Evolutionary conservation across 2,329 filamentous ascomycete species (phyloP), one percentile per base, ranked within the genome.

Genomic region (Blastomyces gilchristii): DNA sequence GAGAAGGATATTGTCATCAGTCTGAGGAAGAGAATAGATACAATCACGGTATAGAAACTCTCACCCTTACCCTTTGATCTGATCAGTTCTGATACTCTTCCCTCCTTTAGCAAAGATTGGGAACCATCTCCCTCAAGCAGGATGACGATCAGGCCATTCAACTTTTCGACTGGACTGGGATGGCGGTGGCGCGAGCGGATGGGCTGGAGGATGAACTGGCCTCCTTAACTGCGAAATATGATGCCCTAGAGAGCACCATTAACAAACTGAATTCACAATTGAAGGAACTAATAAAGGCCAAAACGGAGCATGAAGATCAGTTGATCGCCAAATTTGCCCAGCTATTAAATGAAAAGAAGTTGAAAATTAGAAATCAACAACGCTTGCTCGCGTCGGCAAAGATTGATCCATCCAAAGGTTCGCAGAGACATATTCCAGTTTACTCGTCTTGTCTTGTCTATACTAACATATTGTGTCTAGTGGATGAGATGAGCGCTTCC

Each of bases 291-390:
- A 77, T 83, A 65, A 74, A 76, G 63, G 79, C 81, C 1, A 87
- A 86, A 68, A 74, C 75, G 65, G 79, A 82, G 60, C 80, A 86
- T 64, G 84, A 87, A 66, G 76, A 80, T 22, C 78, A 80, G 56
- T 72, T 87, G 66, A 71, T 87, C n/a, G 75, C 78, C 62, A 85
- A 84, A 69, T 86, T 85, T 65, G 78, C 78, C 61, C 78, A 80
- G 58, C 68, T 87, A 31, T 73, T 87, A 9, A 87, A 87, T 63
- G 80, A 82, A 65, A 87, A 87, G 73, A 87, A 87, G 73, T 76
- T 83, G 6, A 87, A 87, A 69, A 86, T 87, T 58, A 75, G 85
- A 59, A 84, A 85, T 67, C 83, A 85, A 71, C 82, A 84, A 68
- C 78, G 83, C 28, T 71, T 86, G 6, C 70, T 86, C 16, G 78